A percentile compares a stretch with the other conserved stretches of the same genome.
Conservation (phyloP, 2,329 filamentous ascomycete species). For the Cladosporium sphaerospermum region DNA sequence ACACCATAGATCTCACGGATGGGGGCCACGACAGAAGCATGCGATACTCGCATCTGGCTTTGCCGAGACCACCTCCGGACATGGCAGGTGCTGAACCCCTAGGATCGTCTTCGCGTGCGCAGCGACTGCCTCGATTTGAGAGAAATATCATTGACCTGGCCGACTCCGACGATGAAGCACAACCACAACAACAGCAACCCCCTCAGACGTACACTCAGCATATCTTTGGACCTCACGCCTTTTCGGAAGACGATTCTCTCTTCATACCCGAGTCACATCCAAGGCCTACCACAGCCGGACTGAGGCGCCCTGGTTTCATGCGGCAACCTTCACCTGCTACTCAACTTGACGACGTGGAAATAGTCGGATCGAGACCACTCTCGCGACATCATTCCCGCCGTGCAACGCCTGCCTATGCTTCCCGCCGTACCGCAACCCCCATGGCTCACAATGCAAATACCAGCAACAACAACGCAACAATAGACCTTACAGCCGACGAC, state of each 20-base stretch:
- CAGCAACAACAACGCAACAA: constrained; percentile 11
- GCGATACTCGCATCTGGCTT: neutral
- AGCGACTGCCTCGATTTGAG: constrained; percentile 37
- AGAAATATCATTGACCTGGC: constrained; percentile 16
- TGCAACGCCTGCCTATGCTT: neutral
- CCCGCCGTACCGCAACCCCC: neutral
- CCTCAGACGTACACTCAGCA: neutral
- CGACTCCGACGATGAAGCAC: constrained; percentile 16
- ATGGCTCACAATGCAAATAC: neutral
- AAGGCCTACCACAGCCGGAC: constrained; percentile 5
- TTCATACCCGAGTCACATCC: neutral
- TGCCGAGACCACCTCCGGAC: neutral
- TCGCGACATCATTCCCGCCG: constrained; percentile 14
- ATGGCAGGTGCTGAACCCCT: constrained; percentile 10
- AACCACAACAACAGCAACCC: neutral
- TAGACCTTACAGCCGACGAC: constrained; percentile 30
- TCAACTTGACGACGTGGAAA: constrained; percentile 6
- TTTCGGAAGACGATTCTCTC: neutral
- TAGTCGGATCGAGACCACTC: constrained; percentile 3
- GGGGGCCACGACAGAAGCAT: neutral
- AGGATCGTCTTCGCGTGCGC: constrained; percentile 23
- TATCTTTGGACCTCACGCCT: neutral
- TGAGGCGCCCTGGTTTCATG: constrained; percentile 8
- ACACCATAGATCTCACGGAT: constrained; percentile 9
- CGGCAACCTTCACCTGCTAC: constrained; percentile 8